Conservation (phyloP, 148 eudicot genomes). For the Arctostaphylos glauca region DNA sequence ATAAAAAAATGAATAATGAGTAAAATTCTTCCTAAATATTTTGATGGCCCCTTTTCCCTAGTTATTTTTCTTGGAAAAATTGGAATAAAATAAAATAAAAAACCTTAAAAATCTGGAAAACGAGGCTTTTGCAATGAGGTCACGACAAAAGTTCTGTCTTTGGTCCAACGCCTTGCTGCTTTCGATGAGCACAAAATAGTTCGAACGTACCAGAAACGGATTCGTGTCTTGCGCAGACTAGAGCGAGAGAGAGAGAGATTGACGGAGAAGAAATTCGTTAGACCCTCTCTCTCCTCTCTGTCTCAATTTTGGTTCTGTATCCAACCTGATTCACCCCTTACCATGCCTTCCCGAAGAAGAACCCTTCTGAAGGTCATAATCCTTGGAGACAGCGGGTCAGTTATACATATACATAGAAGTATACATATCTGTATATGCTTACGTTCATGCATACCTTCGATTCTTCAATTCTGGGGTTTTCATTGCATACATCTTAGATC, state of each 20-base stretch:
- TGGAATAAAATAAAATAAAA: no score
- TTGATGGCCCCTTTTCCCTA: no score
- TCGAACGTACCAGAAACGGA: background rate
- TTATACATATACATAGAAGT: background rate
- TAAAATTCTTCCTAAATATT: no score
- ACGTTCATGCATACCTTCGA: background rate
- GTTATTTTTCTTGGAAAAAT: no score
- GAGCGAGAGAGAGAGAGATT: background rate
- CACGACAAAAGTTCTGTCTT: background rate
- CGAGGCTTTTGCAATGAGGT: background rate
- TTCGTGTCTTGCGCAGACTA: no score
- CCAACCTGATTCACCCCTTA: conserved; percentile 11
- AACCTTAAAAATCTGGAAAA: background rate
- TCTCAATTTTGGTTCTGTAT: conserved; percentile 11
- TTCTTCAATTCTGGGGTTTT: conserved; percentile 19
- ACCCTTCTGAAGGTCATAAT: conserved; percentile 93
- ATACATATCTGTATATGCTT: background rate
- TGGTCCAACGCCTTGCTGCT: background rate
- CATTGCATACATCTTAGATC: background rate
- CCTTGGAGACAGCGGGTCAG: conserved; percentile 97
- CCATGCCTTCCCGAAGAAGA: conserved; percentile 86
- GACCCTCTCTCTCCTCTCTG: conserved; percentile 23
- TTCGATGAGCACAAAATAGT: background rate
- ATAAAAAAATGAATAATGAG: no score
- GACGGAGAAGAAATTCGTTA: background rate